A percentile compares a stretch with the other conserved stretches of the same genome.
Conservation (phyloP, 371 early-diverging fungal species). For the Mucor sp. region DNA sequence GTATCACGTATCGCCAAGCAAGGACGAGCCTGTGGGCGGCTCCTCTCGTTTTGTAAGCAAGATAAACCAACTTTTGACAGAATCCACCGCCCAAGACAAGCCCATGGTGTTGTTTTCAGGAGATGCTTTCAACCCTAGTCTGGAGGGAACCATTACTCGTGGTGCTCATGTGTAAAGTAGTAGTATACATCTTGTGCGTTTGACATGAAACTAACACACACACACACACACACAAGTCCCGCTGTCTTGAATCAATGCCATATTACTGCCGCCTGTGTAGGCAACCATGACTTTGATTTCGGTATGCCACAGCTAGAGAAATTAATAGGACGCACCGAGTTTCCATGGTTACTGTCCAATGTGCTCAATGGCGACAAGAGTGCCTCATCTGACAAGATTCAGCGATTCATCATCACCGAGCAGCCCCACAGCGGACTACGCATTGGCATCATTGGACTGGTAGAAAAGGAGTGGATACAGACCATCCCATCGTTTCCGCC, state of each 20-base stretch:
- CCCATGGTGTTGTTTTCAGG: conserved; percentile 61
- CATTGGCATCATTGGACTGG: conserved; percentile 62
- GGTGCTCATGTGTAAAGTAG: conserved; percentile 59
- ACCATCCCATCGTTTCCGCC: conserved; percentile 66
- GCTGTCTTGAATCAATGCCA: conserved; percentile 51
- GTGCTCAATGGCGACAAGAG: conserved; percentile 45
- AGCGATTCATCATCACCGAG: conserved; percentile 39
- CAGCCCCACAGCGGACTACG: conserved; percentile 39
- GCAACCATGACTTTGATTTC: conserved; percentile 75
- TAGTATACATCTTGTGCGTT: not conserved
- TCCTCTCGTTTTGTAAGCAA: conserved; percentile 55
- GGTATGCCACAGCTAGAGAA: conserved; percentile 55
- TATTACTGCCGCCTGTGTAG: conserved; percentile 59
- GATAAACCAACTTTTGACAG: conserved; percentile 12
- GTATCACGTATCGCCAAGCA: conserved; percentile 51
- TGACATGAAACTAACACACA: too few relatives aligned
- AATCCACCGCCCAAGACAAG: conserved; percentile 12
- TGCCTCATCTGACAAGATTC: conserved; percentile 24
- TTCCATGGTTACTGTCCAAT: conserved; percentile 70
- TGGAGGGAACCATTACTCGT: conserved; percentile 62
- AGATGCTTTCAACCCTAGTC: conserved; percentile 64
- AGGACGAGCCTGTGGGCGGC: conserved; percentile 64
- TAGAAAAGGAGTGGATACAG: conserved; percentile 69
- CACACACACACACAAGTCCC: conserved; percentile 20
- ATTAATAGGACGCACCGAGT: conserved; percentile 47